Evolutionary conservation across 2,329 filamentous ascomycete genomes (phyloP), one percentile per base, ranked within the genome.

Genomic region (Orbilia quercus): DNA sequence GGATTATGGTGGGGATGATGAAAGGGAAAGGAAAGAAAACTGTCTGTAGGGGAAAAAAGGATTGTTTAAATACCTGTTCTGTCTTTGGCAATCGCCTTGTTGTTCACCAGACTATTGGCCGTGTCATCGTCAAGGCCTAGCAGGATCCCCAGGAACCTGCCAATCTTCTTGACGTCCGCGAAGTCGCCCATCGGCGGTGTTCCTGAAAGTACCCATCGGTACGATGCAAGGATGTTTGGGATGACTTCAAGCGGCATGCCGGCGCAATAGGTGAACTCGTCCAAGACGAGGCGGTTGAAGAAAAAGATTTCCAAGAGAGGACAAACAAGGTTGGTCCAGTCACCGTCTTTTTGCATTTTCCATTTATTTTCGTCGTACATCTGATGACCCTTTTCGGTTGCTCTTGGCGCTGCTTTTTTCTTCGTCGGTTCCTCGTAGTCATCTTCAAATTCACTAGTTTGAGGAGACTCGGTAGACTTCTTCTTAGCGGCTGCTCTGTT

Each of bases 131-230:
- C 83, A 18, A 84, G 78, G 1, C 85, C 87, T 0, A 90, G 80
- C 48, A 83, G 82, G 20, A 88, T 79, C 0, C 84, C 83, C 1
- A 90, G 77, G 14, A 89, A 83, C 0, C 80, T 80, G 0, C 86
- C 86, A 66, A 89, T 86, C 14, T 82, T 82, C 57, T 88, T 86
- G 7, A 90, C 81, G 74, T 88, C 85, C 0, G 84, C 82, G 76
- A 88, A 88, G 60, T 86, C 84, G 3, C 82, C 82, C 1, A 89
- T 77, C 0, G 83, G 82, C 0, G 88, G 88, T 0, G 88, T 90
- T 1, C 86, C 88, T 0, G 87, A 90, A 1, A 90, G 80, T 5
- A 88, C 81, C 87, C 88, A 90, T 60, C 83, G 84, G 42, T 84
- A 86, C 44, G 82, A 80, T 9, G 85, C 83, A 23, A 82, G 77